Percentiles rank a stretch among this genome's conserved stretches.
phyloP scores from a whole-genome alignment of 202 grass and related monocot species.

The Tripidium arundinaceum region DNA sequence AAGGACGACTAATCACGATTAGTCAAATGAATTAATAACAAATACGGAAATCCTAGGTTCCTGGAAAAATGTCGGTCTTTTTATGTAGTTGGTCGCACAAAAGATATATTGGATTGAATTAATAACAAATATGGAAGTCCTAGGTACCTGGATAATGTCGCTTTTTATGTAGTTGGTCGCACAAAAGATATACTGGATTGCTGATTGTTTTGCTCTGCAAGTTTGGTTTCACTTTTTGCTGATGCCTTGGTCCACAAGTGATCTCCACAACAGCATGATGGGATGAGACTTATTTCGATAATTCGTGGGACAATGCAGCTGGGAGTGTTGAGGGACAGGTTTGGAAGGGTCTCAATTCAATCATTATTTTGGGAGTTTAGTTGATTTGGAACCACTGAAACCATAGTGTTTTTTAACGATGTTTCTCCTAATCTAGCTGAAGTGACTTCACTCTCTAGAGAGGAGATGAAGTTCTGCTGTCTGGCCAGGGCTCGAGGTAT shows the following conservation, averaged over 20 bases:
- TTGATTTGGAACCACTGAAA: neutral
- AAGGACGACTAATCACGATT: too few relatives aligned
- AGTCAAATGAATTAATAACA: neutral
- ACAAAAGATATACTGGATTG: neutral
- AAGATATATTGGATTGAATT: neutral
- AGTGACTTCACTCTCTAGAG: neutral
- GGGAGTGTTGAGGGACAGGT: neutral
- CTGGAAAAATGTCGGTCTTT: neutral
- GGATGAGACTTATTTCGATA: neutral
- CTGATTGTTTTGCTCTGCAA: neutral
- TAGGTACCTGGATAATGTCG: neutral
- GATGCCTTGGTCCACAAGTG: neutral
- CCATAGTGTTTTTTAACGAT: neutral
- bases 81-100: neutral
- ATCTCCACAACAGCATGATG: neutral
- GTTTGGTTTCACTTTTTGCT: neutral
- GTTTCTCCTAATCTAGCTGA: neutral
- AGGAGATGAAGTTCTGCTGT: neutral
- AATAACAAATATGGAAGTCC: too few relatives aligned
- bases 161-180: too few relatives aligned
- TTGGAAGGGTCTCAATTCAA: neutral
- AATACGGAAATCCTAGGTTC: neutral
- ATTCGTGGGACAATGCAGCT: neutral
- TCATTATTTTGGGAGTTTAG: neutral
- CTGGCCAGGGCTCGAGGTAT: neutral